Percentiles rank a stretch among this genome's conserved stretches.
phyloP scores from a whole-genome alignment of 768 basidiomycete species.

The Lactarius psammicola region DNA sequence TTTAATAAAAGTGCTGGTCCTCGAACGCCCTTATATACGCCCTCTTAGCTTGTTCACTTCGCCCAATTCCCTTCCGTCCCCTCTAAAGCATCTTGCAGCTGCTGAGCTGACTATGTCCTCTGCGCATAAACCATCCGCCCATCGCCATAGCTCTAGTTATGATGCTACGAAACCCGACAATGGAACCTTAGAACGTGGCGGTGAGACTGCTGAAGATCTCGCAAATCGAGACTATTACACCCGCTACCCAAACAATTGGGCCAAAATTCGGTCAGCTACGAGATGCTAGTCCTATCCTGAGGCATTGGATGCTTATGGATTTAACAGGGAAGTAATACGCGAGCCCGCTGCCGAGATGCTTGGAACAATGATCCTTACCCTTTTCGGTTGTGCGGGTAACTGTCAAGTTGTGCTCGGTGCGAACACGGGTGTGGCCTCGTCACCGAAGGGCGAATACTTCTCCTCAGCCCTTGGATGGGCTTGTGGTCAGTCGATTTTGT shows the following conservation, averaged over 20 bases:
- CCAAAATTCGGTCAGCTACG: conserved; percentile 27
- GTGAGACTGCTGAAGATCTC: conserved; percentile 1
- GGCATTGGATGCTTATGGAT: not conserved
- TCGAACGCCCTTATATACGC: not conserved
- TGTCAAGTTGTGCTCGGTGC: conserved; percentile 31
- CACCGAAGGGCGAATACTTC: conserved; percentile 30
- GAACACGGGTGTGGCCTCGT: conserved; percentile 29
- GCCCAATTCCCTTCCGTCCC: not conserved
- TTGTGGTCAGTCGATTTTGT: conserved; percentile 21
- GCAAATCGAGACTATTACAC: conserved; percentile 14
- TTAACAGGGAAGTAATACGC: conserved; percentile 17
- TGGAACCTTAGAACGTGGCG: not conserved
- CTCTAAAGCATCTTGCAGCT: not conserved
- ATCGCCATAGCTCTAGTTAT: conserved; percentile 8
- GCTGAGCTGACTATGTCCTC: conserved; percentile 14
- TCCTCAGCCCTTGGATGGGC: conserved; percentile 31
- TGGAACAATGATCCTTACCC: conserved; percentile 32
- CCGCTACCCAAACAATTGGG: conserved; percentile 29
- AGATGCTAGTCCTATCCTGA: not conserved
- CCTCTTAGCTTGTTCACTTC: not conserved
- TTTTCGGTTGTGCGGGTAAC: conserved; percentile 29
- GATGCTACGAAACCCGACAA: conserved; percentile 3
- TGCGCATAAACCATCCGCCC: not conserved
- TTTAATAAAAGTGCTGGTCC: conserved; percentile 5
- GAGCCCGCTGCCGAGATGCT: conserved; percentile 34